Evolutionary conservation across 169 alveolate species (phyloP), one percentile per base, ranked within the genome.

Genomic region (Eimeria tenella): DNA sequence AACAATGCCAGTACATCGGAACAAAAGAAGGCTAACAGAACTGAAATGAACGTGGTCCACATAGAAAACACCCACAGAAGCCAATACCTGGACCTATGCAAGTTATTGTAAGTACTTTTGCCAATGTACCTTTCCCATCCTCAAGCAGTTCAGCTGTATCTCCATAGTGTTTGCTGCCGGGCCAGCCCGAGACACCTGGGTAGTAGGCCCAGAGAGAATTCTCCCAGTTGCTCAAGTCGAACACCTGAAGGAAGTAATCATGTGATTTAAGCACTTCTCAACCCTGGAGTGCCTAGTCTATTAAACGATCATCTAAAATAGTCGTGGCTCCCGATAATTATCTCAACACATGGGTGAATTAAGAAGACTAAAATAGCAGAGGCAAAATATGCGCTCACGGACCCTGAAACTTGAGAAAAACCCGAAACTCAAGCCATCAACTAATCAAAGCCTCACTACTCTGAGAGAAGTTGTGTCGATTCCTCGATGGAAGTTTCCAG

Each of bases 101-200:
- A 31, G 42, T 2, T 31, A 31, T 31, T 31, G 2, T 10, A 58
- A 58, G 68, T 1, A 1, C 2, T 58, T 58, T 58, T 58, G 68
- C 3, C 68, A 58, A 10, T 53, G 52, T 50, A 90, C 94, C 94
- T 93, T 68, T 19, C 19, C 94, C 94, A 42, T 58, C 95, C 60
- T 25, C 93, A 17, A 93, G 56, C 71, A 60, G 13, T 49, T 55
- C 60, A 25, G 93, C 92, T 9, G 79, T 53, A 31, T 93, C 94
- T 3, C 74, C 94, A 58, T 68, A 93, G 91, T 93, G 95, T 52
- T 84, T 68, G 83, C 93, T 82, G 79, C 93, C 95, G 68, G 86
- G 74, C 95, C 95, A 93, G 4, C 95, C 95, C 19, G 95, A 93
- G 58, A 88, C 91, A 5, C 95, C 95, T 0, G 95, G 95, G n/a